Evolutionary conservation across 257 asterid species (phyloP), one percentile per base, ranked within the genome.

Genomic region (Jacaranda copaia): DNA sequence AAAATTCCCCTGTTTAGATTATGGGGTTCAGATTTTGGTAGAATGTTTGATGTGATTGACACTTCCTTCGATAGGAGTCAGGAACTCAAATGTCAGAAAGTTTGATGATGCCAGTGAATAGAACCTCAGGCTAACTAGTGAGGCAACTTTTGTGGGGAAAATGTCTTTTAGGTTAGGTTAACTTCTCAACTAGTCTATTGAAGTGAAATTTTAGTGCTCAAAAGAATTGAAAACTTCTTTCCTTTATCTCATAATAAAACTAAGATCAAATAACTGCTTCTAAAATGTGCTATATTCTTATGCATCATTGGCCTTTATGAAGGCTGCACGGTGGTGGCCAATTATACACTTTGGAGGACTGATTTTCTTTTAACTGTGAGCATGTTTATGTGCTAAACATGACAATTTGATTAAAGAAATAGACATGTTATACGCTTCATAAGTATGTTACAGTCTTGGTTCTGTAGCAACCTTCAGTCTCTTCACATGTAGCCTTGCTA

Each of bases 401-500:
- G 51, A 45, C 51, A 45, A 45, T 25, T 25, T 45, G 51, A 45
- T 10, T 45, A 45, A 9, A 45, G 51, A 48, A 48, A 13, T 48
- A 10, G 55, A 11, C 55, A 3, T 48, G 14, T 48, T 3, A 48
- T 25, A 58, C 3, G 74, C 38, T 39, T 9, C 55, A 12, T 12
- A 5, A 10, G 39, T 72, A 42, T 18, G 43, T 42, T 56, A 15
- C 4, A 32, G 62, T 55, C 9, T 55, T 16, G 6, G 7, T 71
- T 36, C 53, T 38, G 15, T 71, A 55, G 66, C 40, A 25, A 25
- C 32, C 32, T 25, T 25, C 32, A 25, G 32, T 25, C 32, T 51
- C 58, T 58, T 71, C 67, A 38, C 32, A 20, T 62, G 46, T 38
- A 38, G 13, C 64, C 75, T 48, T 69, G 48, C 48, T 70, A 11